Evolutionary conservation across 2,329 filamentous ascomycete species (phyloP).

Genomic region (Claviceps sp.): DNA sequence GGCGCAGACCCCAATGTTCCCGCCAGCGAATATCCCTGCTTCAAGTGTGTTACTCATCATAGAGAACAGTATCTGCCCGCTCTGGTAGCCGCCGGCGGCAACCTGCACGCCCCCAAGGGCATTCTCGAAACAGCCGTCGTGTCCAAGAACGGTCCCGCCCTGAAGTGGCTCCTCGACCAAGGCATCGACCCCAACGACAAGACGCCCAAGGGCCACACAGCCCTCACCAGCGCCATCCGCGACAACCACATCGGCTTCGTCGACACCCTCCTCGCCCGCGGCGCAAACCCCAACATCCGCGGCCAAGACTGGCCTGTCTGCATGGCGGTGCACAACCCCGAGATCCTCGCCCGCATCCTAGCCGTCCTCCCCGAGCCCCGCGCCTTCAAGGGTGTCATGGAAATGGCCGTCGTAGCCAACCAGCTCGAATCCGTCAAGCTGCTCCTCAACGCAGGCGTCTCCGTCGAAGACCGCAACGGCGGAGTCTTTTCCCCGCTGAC

Average conservation of each 20-base stretch:
- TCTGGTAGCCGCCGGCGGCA: slow-evolving; percentile 45
- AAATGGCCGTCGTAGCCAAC: slow-evolving; percentile 53
- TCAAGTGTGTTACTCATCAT: slow-evolving; percentile 56
- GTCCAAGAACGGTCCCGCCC: slow-evolving; percentile 45
- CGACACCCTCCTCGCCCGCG: slow-evolving; percentile 41
- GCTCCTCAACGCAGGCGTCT: slow-evolving; percentile 49
- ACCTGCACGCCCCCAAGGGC: slow-evolving; percentile 46
- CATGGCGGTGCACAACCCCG: slow-evolving; percentile 51
- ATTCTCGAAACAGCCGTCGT: slow-evolving; percentile 52
- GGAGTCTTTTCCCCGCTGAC: slow-evolving; percentile 60
- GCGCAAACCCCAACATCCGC: slow-evolving; percentile 47
- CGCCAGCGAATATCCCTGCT: slow-evolving; percentile 51
- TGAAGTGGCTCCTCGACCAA: slow-evolving; percentile 47
- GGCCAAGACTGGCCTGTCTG: slow-evolving; percentile 59
- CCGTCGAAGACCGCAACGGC: slow-evolving; percentile 57
- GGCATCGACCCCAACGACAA: slow-evolving; percentile 48
- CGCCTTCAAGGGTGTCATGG: slow-evolving; percentile 52
- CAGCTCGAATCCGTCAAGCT: slow-evolving; percentile 55
- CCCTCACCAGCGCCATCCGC: slow-evolving; percentile 52
- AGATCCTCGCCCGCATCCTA: slow-evolving; percentile 45
- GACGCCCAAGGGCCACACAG: slow-evolving; percentile 42
- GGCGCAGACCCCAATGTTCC: slow-evolving; percentile 50
- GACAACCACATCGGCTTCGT: slow-evolving; percentile 46
- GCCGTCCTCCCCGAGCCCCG: slow-evolving; percentile 42
- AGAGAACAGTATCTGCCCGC: slow-evolving; percentile 45